Base-by-base conservation (phyloP, 148 eudicot species). In the Rhododendron henanense region DNA sequence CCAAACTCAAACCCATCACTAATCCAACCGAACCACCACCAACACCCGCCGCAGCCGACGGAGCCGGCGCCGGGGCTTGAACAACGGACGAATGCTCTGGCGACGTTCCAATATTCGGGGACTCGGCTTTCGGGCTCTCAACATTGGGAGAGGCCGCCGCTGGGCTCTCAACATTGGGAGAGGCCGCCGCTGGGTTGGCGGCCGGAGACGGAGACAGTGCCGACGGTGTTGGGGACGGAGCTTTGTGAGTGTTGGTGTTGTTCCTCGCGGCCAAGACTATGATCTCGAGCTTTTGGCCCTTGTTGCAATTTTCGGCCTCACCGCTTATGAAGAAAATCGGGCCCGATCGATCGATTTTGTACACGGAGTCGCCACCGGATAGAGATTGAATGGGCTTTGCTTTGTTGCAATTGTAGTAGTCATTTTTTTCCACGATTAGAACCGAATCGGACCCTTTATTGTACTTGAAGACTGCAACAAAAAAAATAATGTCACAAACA, bases 401-500 rank as follows among this genome's bases (percentile, higher is more conserved):
- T 31, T 87, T 89, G 86, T 89, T 91, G 88, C 92, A 91, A 21
- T 78, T 89, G 87, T 59, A 23, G 77, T 87, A 91, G 44, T 83
- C 90, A 9, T 89, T 84, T 79, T 87, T 78, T 35, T 61, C 41
- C 21, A 84, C 89, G 10, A 71, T 45, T 35, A 88, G 84, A 48
- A 86, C 90, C 15, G 88, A 86, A 83, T 88, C 82, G 4, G 77
- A 69, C 35, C 88, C 88, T 33, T 79, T 39, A 21, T 80, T 59
- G 81, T 83, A 86, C 61, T 84, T 86, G 83, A 88, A 88, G 23
- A 88, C 90, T 86, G 81, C 86, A 78, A 4, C 6, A 14, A 71
- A 71, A 31, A 31, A 71, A 67, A 71, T 1, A 14, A 69, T 11
- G 35, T 69, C 35, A 45, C 25, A 78, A 28, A 21, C 81, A 4